Evolutionary conservation across 2,329 filamentous ascomycete genomes (phyloP), one percentile per base, ranked within the genome.

Genomic region (Colletotrichum camelliae): DNA sequence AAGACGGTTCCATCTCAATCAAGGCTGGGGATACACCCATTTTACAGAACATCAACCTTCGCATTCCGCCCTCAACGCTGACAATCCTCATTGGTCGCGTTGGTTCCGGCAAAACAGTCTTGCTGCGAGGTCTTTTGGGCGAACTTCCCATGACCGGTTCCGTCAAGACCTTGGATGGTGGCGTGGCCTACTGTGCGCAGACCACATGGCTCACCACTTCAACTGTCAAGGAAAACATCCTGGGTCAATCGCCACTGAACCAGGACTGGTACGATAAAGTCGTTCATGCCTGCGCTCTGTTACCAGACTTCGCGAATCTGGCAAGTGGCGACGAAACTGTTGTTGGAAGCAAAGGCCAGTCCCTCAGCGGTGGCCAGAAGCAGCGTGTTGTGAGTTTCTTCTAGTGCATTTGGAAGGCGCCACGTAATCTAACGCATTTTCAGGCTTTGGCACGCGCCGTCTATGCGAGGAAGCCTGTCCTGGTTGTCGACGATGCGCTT

Each of bases 401-500:
- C 18, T 13, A 5, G 29, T 18, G 4, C 5, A 13, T n/a, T n/a
- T n/a, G 15, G 58, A 31, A 31, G 29, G 18, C 16, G 3, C 35
- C 18, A 4, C 4, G 21, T 24, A 67, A 18, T n/a, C 60, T 64
- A 16, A 61, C 29, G 13, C 12, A 7, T 5, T 8, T 15, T 7
- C 21, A 83, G 81, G 79, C 83, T 1, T 80, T 84, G 8, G 83
- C 83, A 15, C 81, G 83, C 8, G 82, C 83, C 4, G 74, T 84
- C 0, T 85, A 84, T 67, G 80, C 83, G 1, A 78, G 80, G 12
- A 83, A 83, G 7, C 79, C 77, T 1, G 76, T 86, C 0, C 79
- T 84, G 5, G 80, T 86, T 5, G 82, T 86, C 37, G 85, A 86
- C 21, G 85, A 86, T 37, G 82, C 85, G 2, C 83, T 86, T 7